A percentile compares a stretch with the other conserved stretches of the same genome.
phyloP scores from a whole-genome alignment of 805 yeast species.

The Yarrowia yakushimensis region DNA sequence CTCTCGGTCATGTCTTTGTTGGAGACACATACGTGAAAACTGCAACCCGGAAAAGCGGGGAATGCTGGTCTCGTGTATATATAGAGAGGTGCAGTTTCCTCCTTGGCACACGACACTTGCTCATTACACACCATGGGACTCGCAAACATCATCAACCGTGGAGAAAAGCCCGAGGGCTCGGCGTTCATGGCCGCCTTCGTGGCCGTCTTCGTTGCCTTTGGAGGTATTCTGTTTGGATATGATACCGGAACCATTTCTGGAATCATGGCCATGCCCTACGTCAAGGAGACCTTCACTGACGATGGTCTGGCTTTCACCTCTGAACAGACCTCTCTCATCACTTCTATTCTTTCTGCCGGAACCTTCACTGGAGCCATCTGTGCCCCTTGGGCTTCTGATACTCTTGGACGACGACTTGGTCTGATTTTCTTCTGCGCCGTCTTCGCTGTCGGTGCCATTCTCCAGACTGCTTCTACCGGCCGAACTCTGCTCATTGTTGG shows the following conservation, averaged over 20 bases:
- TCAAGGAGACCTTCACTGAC: constrained; percentile 52
- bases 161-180: constrained; percentile 39
- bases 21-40: not conserved
- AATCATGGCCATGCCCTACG: constrained; percentile 70
- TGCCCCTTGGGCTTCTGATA: constrained; percentile 65
- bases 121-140: not conserved
- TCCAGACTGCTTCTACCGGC: constrained; percentile 57
- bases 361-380: constrained; percentile 65
- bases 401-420: constrained; percentile 65
- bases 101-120: not conserved
- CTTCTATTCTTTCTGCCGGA: constrained; percentile 77
- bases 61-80: not conserved
- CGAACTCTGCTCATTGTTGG: constrained; percentile 63
- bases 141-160: constrained; percentile 23
- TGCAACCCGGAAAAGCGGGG: constrained; percentile 6
- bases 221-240: constrained; percentile 85
- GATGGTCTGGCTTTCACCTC: constrained; percentile 47
- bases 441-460: constrained; percentile 65
- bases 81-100: not conserved
- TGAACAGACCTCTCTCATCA: constrained; percentile 63
- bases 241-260: constrained; percentile 87
- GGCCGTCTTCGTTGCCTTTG: constrained; percentile 82
- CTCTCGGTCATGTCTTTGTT: not conserved
- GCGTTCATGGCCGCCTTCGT: constrained; percentile 65
- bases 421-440: constrained; percentile 59